A percentile compares a stretch with the other conserved stretches of the same genome.
These are phyloP conservation scores for Lasiodiplodia gonubiensis DNA, from an alignment of 2,329 filamentous ascomycete genomes.

Conservation along the genomic window DNA sequence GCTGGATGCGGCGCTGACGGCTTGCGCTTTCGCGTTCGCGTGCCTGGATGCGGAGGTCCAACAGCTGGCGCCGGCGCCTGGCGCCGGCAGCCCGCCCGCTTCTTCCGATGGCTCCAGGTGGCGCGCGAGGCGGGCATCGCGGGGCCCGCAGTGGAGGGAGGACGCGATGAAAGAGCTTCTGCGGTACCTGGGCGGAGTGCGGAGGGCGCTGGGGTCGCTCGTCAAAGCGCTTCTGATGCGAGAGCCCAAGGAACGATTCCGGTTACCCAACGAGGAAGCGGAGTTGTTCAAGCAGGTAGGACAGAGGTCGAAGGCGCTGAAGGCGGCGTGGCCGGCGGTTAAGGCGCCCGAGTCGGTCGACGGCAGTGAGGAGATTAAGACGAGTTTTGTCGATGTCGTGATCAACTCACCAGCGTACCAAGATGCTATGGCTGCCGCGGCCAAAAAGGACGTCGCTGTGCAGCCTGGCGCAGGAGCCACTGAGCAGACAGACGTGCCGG, in stretches of 20 bases:
- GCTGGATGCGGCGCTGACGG: constrained; percentile 41
- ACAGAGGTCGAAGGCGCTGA: constrained; percentile 32
- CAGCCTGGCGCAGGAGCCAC: not conserved
- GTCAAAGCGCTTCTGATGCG: constrained; percentile 40
- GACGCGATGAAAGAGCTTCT: constrained; percentile 42
- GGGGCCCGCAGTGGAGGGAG: constrained; percentile 40
- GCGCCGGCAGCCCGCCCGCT: not conserved
- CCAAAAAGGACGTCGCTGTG: not conserved
- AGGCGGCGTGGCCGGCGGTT: constrained; percentile 37
- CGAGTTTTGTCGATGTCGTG: constrained; percentile 41
- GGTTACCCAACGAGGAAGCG: constrained; percentile 31
- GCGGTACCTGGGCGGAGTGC: constrained; percentile 41
- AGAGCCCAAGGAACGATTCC: constrained; percentile 30
- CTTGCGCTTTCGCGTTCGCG: constrained; percentile 40
- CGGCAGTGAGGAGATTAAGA: constrained; percentile 34
- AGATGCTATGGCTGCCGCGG: not conserved
- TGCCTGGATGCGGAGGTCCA: constrained; percentile 42
- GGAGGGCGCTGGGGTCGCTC: constrained; percentile 39
- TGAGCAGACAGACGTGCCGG: not conserved
- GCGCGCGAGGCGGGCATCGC: constrained; percentile 25
- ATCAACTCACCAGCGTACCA: constrained; percentile 34
- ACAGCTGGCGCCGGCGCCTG: constrained; percentile 28
- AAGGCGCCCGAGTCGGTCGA: constrained; percentile 35
- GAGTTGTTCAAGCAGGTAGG: constrained; percentile 35
- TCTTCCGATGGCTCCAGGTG: not conserved